phyloP scores from a whole-genome alignment of 1,284 basidiomycete genomes.

The Clitocybe nebularis region DNA sequence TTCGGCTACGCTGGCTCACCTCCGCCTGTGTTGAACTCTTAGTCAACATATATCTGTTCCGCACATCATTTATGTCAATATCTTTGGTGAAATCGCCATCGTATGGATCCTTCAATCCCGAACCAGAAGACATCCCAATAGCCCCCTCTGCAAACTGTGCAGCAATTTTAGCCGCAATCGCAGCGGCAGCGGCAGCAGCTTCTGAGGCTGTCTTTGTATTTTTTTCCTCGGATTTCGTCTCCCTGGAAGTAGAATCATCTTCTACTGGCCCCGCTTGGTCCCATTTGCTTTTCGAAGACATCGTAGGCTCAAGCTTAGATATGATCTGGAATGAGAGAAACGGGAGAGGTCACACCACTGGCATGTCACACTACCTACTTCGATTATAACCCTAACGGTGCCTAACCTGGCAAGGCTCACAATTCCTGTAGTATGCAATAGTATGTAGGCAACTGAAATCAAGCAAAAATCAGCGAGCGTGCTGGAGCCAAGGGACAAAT shows the following conservation, averaged over 20 bases:
- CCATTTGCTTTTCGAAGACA: constrained; percentile 71
- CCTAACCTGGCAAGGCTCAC: too few relatives aligned
- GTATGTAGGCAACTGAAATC: too few relatives aligned
- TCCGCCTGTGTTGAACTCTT: constrained; percentile 91
- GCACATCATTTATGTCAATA: constrained; percentile 96
- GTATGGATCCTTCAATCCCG: constrained; percentile 59
- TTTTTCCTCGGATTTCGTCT: constrained; percentile 44
- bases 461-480: too few relatives aligned
- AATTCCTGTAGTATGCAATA: too few relatives aligned
- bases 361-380: too few relatives aligned
- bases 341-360: too few relatives aligned
- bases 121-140: too few relatives aligned
- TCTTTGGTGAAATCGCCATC: constrained; percentile 87
- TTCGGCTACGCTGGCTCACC: constrained; percentile 42
- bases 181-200: constrained; percentile 76
- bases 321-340: too few relatives aligned
- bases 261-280: constrained; percentile 52
- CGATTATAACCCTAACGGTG: too few relatives aligned
- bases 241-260: constrained; percentile 39
- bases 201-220: constrained; percentile 50
- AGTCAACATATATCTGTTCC: constrained; percentile 94
- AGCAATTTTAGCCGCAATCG: constrained; percentile 90
- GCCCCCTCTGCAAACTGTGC: constrained; percentile 67
- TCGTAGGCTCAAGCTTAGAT: too few relatives aligned
- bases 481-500: too few relatives aligned